phyloP scores from a whole-genome alignment of 2,329 filamentous ascomycete genomes.

The Fusarium sterilihyphosum region DNA sequence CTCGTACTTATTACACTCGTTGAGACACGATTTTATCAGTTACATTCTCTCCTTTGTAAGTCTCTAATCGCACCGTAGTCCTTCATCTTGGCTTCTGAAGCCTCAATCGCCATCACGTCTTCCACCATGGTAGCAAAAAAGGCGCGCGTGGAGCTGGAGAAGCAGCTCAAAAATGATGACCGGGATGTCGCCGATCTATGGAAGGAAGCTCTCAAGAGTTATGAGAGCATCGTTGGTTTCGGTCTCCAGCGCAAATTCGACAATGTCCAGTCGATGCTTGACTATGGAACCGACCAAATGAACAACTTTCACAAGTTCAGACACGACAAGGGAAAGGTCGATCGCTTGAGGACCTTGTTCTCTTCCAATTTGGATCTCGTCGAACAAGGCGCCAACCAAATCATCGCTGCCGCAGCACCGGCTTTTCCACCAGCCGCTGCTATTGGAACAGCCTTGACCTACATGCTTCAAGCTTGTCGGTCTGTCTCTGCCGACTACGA shows the following conservation, averaged over 20 bases:
- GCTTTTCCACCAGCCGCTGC: constrained; percentile 48
- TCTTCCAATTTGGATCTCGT: constrained; percentile 44
- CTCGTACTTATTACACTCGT: neutral
- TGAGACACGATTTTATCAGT: no score
- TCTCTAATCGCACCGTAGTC: no score
- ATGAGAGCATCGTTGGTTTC: constrained; percentile 48
- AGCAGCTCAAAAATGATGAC: constrained; percentile 40
- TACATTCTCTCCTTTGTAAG: no score
- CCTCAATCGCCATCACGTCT: no score
- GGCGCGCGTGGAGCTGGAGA: neutral
- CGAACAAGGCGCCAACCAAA: constrained; percentile 44
- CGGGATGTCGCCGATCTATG: constrained; percentile 47
- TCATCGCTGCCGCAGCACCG: constrained; percentile 43
- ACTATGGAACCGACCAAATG: constrained; percentile 44
- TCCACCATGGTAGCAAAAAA: neutral
- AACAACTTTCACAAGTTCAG: constrained; percentile 47
- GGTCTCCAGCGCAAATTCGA: constrained; percentile 45
- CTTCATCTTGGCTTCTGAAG: no score
- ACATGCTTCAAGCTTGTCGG: constrained; percentile 45
- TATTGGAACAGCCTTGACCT: constrained; percentile 48
- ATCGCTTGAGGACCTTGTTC: constrained; percentile 45
- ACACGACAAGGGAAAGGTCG: constrained; percentile 48
- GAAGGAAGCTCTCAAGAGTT: constrained; percentile 47
- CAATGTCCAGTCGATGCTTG: constrained; percentile 41
- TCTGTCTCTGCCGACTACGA: constrained; percentile 52